These are phyloP conservation scores for Suhomyces sp. DNA, from an alignment of 805 yeast species.

Conservation along the genomic window DNA sequence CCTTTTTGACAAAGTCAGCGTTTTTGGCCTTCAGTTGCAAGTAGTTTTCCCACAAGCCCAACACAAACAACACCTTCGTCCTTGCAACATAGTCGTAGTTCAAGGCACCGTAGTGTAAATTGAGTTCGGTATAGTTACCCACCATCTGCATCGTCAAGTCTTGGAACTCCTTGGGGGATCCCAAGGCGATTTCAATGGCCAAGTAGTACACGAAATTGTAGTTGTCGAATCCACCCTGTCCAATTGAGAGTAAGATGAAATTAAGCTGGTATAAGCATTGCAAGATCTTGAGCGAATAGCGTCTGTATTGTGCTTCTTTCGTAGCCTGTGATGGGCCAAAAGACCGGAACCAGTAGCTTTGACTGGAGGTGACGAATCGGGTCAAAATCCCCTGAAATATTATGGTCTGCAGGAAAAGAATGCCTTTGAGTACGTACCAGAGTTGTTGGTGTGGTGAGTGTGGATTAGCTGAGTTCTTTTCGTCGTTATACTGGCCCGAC, in stretches of 20 bases:
- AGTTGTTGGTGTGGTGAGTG: constrained; percentile 16
- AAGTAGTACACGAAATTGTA: constrained; percentile 59
- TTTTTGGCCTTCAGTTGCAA: constrained; percentile 26
- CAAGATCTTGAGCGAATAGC: constrained; percentile 30
- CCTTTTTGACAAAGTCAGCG: constrained; percentile 17
- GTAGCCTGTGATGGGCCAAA: constrained; percentile 12
- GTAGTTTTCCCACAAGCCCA: constrained; percentile 48
- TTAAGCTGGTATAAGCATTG: constrained; percentile 43
- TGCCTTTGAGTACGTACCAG: constrained; percentile 39
- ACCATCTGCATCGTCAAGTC: constrained; percentile 25
- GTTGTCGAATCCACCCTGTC: constrained; percentile 62
- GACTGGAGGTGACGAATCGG: constrained; percentile 26
- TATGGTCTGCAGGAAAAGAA: constrained; percentile 47
- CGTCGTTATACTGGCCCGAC: constrained; percentile 13
- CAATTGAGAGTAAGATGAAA: constrained; percentile 50
- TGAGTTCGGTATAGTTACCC: constrained; percentile 33
- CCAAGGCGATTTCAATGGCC: constrained; percentile 40
- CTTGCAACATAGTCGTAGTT: constrained; percentile 25
- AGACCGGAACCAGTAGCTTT: constrained; percentile 13
- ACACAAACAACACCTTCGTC: constrained; percentile 43
- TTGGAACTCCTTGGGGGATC: constrained; percentile 12
- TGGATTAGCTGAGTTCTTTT: constrained; percentile 5
- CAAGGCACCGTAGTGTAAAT: constrained; percentile 24
- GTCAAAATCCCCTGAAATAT: constrained; percentile 50
- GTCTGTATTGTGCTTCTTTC: constrained; percentile 23